Conservation (phyloP, 257 asterid genomes). For the Solanum bulbocastanum region DNA sequence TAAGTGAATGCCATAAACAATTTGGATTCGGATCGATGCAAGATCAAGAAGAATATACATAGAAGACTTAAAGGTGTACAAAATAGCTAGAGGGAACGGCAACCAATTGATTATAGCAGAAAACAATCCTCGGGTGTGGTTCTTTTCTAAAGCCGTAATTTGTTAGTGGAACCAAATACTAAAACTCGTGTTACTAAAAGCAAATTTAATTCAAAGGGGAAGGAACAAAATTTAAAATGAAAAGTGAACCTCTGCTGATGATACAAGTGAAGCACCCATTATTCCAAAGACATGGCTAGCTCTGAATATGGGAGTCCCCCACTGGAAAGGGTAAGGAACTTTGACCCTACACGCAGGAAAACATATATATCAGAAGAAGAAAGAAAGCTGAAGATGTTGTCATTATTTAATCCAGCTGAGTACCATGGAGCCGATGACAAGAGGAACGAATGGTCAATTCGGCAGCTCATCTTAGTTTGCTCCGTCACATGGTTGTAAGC, state of each 20-base stretch:
- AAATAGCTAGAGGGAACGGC: neutral
- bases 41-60: neutral
- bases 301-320: conserved; percentile 85
- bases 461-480: conserved; percentile 64
- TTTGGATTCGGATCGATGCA: neutral
- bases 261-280: conserved; percentile 97
- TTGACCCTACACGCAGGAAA: neutral
- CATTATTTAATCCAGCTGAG: neutral
- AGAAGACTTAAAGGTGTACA: neutral
- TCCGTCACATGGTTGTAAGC: conserved; percentile 68
- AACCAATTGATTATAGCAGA: neutral
- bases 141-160: neutral
- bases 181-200: neutral
- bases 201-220: neutral
- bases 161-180: neutral
- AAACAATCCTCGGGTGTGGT: neutral
- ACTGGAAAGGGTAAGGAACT: conserved; percentile 70
- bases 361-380: neutral
- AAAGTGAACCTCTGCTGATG: conserved; percentile 73
- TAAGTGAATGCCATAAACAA: neutral
- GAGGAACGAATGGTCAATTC: conserved; percentile 68
- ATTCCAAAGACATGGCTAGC: conserved; percentile 95
- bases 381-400: neutral
- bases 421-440: conserved; percentile 93
- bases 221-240: neutral